These are phyloP conservation scores for Aspergillus pseudotamarii DNA, from an alignment of 2,329 filamentous ascomycete species.

Conservation along the genomic window DNA sequence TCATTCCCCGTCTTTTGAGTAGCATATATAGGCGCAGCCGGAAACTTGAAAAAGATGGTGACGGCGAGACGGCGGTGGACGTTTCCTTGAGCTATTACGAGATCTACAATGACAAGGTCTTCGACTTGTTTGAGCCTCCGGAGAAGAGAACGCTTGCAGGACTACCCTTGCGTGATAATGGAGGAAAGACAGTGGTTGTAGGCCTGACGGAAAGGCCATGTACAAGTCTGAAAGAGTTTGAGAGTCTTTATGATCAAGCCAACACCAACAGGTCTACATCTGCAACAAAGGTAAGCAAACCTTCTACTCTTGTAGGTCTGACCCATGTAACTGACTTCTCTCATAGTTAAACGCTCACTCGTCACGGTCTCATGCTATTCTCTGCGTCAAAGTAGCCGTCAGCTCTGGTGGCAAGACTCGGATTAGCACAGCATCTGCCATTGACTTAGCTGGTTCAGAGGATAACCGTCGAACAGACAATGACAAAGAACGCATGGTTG, in stretches of 20 bases:
- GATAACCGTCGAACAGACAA: constrained; percentile 95
- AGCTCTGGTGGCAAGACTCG: constrained; percentile 67
- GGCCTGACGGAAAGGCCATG: constrained; percentile 83
- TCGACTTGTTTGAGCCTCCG: constrained; percentile 81
- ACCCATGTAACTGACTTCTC: constrained; percentile 11
- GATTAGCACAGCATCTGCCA: constrained; percentile 86
- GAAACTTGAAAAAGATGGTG: constrained; percentile 80
- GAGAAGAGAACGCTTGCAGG: constrained; percentile 84
- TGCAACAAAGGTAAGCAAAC: constrained; percentile 67
- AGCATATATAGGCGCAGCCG: constrained; percentile 81
- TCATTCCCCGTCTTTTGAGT: constrained; percentile 83
- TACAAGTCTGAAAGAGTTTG: constrained; percentile 84
- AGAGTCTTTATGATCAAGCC: constrained; percentile 84
- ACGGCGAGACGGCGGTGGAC: constrained; percentile 68
- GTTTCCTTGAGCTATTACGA: constrained; percentile 90
- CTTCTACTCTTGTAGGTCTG: background rate
- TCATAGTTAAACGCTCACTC: constrained; percentile 79
- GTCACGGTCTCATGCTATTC: constrained; percentile 84
- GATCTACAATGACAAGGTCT: constrained; percentile 96
- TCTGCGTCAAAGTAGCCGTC: constrained; percentile 86
- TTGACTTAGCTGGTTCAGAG: constrained; percentile 93
- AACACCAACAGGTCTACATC: constrained; percentile 90
- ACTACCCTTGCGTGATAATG: constrained; percentile 80
- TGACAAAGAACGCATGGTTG: constrained; percentile 86
- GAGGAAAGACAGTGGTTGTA: constrained; percentile 83